Evolutionary conservation across 106 monocot species (phyloP).

Genomic region (Apostasia ramifera): DNA sequence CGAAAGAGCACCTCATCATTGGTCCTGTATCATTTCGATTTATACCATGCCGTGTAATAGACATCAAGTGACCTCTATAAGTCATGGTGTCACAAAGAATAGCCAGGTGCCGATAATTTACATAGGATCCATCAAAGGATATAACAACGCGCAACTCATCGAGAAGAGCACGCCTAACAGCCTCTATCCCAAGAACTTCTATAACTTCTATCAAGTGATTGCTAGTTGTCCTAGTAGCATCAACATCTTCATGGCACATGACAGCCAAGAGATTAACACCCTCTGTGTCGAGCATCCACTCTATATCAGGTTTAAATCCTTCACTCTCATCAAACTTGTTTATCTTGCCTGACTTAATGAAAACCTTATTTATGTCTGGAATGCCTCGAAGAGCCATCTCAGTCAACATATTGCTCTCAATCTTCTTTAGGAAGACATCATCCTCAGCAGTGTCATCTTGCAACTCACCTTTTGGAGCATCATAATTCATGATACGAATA

Average conservation of each 20-base stretch:
- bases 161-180: conserved; percentile 81
- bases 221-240: conserved; percentile 86
- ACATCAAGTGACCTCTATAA: conserved; percentile 97
- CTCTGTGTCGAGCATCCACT: conserved; percentile 98
- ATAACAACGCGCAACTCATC: conserved; percentile 95
- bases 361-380: conserved; percentile 92
- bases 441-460: conserved; percentile 89
- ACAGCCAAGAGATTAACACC: conserved; percentile 91
- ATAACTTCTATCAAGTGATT: conserved; percentile 99
- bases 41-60: conserved; percentile 93
- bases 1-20: conserved; percentile 97
- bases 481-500: conserved; percentile 91
- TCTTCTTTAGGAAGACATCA: conserved; percentile 90
- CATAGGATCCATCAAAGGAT: conserved; percentile 98
- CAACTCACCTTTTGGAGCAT: conserved; percentile 86
- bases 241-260: conserved; percentile 91
- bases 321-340: conserved; percentile 69
- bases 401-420: conserved; percentile 92
- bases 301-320: conserved; percentile 68
- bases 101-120: conserved; percentile 93
- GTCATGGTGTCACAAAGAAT: conserved; percentile 98
- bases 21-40: conserved; percentile 96
- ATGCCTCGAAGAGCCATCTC: conserved; percentile 94
- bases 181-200: conserved; percentile 97
- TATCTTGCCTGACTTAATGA: conserved; percentile 64